Base-by-base conservation (phyloP, 2,329 filamentous ascomycete genomes). In the Claviceps lovelessii region DNA sequence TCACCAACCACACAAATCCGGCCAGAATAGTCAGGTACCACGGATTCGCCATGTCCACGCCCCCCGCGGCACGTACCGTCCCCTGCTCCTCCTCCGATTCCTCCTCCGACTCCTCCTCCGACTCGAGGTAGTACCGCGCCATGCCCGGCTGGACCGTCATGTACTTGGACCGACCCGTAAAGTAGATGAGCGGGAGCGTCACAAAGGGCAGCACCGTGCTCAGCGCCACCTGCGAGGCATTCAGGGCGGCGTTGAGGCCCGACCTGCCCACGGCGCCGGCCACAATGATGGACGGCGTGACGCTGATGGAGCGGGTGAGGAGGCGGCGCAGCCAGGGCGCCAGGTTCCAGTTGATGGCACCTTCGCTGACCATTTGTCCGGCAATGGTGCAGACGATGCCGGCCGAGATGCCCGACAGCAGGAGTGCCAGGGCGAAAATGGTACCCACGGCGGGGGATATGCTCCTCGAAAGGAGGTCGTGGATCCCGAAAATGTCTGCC, bases 371-470 rank as follows among this genome's bases (percentile, higher is more conserved):
- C 83, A 95, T 93, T 67, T 95, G 89, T 0, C 89, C 89, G 0
- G 89, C 80, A 61, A 95, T 93, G 1, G 90, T 95, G 71, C 89
- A 94, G 2, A 94, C 85, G 41, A 95, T 88, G 6, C 89, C 89
- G 0, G 89, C 89, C 0, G 84, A 88, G 13, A 88, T 78, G 9
- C 89, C 89, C 0, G 85, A 90, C 0, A 94, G 78, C 0, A 95
- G 77, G 1, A 95, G 73, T 0, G 89, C 88, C 2, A 94, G 73
- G 0, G 88, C 88, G 59, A 95, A 95, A n/a, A 95, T 74, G 3
- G 86, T 87, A 1, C 88, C 90, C 0, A 88, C 90, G 0, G 79
- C 85, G 0, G 84, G 82, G 0, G 85, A 82, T 52, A 95, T 81
- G 54, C 80, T 84, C 0, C 68, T 63, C 0, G 82, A 78, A 0